Conservation (phyloP, 192 early-diverging fungal species). For the Coemansia reversa region DNA sequence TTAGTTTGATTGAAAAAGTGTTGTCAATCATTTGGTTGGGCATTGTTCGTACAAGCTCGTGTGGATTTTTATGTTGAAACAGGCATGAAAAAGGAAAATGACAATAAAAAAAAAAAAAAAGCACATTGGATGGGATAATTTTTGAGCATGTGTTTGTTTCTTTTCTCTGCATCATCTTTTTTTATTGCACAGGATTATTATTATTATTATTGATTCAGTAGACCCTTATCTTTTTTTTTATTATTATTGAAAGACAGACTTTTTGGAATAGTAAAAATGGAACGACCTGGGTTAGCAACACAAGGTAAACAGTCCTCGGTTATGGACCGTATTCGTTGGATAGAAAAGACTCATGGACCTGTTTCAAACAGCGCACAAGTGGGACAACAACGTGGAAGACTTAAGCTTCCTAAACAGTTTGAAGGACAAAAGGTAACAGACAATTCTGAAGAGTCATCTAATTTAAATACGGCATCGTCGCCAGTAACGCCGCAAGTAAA, state of each 20-base stretch:
- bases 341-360: conserved; percentile 42
- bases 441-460: neutral
- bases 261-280: neutral
- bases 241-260: neutral
- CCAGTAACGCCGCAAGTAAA: conserved; percentile 1
- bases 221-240: neutral
- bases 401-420: conserved; percentile 40
- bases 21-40: neutral
- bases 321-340: conserved; percentile 48
- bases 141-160: neutral
- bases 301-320: conserved; percentile 32
- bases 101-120: neutral
- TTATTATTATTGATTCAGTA: neutral
- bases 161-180: neutral
- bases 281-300: neutral
- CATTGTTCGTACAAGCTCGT: too few relatives aligned
- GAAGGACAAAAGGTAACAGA: conserved; percentile 1
- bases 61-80: too few relatives aligned
- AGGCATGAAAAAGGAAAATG: neutral
- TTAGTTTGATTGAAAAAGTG: neutral
- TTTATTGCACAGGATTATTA: neutral
- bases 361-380: neutral
- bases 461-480: neutral
- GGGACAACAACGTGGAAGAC: conserved; percentile 15
- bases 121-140: neutral